Percentiles rank a stretch among this genome's conserved stretches.
phyloP scores from a whole-genome alignment of 108 stramenopile genomes.

The Stephanodiscus triporus region DNA sequence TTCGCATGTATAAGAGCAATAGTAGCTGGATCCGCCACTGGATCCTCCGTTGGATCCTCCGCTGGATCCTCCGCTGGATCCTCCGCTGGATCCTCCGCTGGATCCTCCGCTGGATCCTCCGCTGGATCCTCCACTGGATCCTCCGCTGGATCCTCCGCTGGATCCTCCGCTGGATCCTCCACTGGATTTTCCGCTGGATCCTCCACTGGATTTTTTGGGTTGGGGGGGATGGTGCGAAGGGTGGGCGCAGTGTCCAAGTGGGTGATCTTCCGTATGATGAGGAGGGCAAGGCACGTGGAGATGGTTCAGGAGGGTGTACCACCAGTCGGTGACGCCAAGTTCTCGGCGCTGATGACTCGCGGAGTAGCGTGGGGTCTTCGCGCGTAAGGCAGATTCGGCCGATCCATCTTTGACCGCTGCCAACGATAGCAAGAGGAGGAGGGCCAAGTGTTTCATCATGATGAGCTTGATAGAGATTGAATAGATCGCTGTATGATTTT shows the following conservation, averaged over 20 bases:
- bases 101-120: neutral
- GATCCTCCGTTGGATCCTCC: neutral
- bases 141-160: slow-evolving; percentile 1
- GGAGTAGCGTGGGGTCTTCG: neutral
- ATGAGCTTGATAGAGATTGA: neutral
- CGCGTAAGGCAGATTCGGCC: neutral
- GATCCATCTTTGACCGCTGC: neutral
- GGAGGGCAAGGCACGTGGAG: slow-evolving; percentile 2
- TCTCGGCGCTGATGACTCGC: slow-evolving; percentile 7
- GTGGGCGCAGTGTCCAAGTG: slow-evolving; percentile 1
- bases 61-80: neutral
- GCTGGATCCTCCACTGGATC: neutral
- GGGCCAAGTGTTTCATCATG: slow-evolving; percentile 6
- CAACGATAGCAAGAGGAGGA: neutral
- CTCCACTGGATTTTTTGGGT: neutral
- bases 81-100: neutral
- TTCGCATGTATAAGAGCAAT: neutral
- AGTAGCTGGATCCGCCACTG: neutral
- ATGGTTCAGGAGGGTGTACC: slow-evolving; percentile 8
- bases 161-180: neutral
- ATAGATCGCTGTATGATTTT: too few species aligned
- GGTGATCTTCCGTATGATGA: slow-evolving; percentile 1
- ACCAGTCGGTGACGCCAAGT: neutral
- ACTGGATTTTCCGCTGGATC: neutral
- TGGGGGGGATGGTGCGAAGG: slow-evolving; percentile 1